Percentiles rank a stretch among this genome's conserved stretches.
Conservation (phyloP, 179 eudicot species). For the Silene coronaria region DNA sequence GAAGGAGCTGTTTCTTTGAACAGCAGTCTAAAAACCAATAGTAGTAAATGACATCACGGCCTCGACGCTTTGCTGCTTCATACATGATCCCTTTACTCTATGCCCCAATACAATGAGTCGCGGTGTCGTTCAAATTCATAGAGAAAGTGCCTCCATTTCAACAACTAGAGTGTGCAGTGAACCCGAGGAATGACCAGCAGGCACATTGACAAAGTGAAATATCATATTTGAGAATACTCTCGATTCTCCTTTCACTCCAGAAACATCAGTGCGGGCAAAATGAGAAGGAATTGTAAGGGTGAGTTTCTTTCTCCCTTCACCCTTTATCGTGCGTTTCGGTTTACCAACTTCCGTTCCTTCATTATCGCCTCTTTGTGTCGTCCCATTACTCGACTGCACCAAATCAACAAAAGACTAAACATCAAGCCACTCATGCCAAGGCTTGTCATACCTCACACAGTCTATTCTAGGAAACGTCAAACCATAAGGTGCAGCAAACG, state of each 20-base stretch:
- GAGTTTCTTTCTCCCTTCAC: conserved; percentile 50
- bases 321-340: conserved; percentile 47
- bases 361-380: conserved; percentile 52
- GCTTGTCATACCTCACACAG: conserved; percentile 86
- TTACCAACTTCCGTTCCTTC: conserved; percentile 35
- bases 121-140: conserved; percentile 79
- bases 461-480: conserved; percentile 94
- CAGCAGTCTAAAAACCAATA: conserved; percentile 91
- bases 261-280: conserved; percentile 74
- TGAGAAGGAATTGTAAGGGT: conserved; percentile 66
- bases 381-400: conserved; percentile 82
- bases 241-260: conserved; percentile 72
- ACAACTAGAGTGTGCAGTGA: conserved; percentile 79
- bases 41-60: conserved; percentile 67
- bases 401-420: conserved; percentile 75
- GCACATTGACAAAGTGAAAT: conserved; percentile 70
- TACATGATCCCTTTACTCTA: conserved; percentile 89
- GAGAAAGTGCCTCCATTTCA: conserved; percentile 94
- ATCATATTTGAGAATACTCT: conserved; percentile 59
- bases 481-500: conserved; percentile 83
- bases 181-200: conserved; percentile 52
- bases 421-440: conserved; percentile 97
- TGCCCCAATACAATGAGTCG: conserved; percentile 87
- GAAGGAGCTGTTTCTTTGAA: conserved; percentile 69
- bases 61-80: conserved; percentile 76